These are phyloP conservation scores for Cystobasidium slooffiae DNA, from an alignment of 1,284 basidiomycete genomes.

Conservation along the genomic window DNA sequence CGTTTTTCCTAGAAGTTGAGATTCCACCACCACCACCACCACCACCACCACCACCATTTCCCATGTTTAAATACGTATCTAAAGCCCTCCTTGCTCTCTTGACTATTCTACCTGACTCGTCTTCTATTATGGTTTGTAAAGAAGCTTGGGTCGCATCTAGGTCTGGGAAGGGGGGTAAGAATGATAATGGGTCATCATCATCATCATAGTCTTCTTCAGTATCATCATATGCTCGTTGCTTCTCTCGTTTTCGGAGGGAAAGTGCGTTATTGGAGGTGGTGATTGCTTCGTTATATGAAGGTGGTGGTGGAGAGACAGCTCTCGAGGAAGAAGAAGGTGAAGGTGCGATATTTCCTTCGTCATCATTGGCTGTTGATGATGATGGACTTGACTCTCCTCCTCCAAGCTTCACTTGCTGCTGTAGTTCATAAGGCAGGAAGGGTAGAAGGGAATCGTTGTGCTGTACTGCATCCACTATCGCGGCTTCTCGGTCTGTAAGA, in stretches of 20 bases:
- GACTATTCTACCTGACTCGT: constrained; percentile 40
- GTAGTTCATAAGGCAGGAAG: constrained; percentile 10
- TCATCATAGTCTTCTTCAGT: neutral
- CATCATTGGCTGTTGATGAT: neutral
- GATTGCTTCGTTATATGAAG: constrained; percentile 22
- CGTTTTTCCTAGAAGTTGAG: neutral
- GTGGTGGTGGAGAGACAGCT: neutral
- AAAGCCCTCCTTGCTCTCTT: constrained; percentile 36
- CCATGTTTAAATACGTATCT: constrained; percentile 8
- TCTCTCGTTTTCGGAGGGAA: constrained; percentile 4
- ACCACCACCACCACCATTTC: constrained; percentile 1
- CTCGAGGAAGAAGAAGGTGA: constrained; percentile 21
- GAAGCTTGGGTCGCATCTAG: constrained; percentile 21
- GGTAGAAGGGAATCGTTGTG: constrained; percentile 19
- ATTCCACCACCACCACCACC: neutral
- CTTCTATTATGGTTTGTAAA: constrained; percentile 34
- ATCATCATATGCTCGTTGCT: constrained; percentile 12
- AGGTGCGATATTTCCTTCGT: constrained; percentile 20
- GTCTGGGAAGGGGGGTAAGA: constrained; percentile 41
- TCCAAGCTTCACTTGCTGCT: constrained; percentile 20
- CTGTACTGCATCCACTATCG: constrained; percentile 15
- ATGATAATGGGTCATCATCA: constrained; percentile 32
- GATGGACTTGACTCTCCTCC: neutral
- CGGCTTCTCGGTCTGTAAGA: constrained; percentile 15
- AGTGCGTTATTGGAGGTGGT: neutral